These are phyloP conservation scores for Acaromyces ingoldii DNA, from an alignment of 1,284 basidiomycete species.

Conservation along the genomic window DNA sequence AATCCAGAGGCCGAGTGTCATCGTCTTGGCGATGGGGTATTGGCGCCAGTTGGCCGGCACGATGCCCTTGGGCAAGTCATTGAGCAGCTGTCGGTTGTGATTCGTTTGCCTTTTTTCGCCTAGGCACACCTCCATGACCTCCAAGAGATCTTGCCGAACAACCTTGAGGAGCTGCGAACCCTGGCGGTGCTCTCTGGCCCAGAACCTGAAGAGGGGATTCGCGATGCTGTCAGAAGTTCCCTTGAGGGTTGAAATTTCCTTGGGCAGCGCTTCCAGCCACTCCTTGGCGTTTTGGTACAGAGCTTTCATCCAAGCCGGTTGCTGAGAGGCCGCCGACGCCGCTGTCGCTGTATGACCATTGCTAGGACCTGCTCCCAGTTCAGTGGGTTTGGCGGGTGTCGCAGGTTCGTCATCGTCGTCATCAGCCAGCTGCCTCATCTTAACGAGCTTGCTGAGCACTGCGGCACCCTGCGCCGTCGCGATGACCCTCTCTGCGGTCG, in stretches of 20 bases:
- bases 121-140: conserved; percentile 33
- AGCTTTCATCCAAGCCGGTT: conserved; percentile 44
- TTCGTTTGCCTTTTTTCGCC: conserved; percentile 40
- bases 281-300: conserved; percentile 30
- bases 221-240: conserved; percentile 24
- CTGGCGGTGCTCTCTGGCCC: conserved; percentile 43
- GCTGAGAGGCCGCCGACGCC: not conserved
- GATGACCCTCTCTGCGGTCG: conserved; percentile 45
- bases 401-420: conserved; percentile 38
- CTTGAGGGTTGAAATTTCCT: conserved; percentile 12
- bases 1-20: conserved; percentile 40
- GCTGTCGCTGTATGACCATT: not conserved
- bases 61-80: conserved; percentile 32
- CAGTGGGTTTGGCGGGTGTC: too few species aligned
- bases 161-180: conserved; percentile 25
- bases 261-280: conserved; percentile 29
- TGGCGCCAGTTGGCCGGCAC: conserved; percentile 38
- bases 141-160: conserved; percentile 33
- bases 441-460: conserved; percentile 39
- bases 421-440: conserved; percentile 42
- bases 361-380: not conserved
- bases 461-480: conserved; percentile 37
- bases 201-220: conserved; percentile 45
- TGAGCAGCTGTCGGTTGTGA: conserved; percentile 34
- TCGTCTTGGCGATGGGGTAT: conserved; percentile 29